phyloP scores from a whole-genome alignment of 2,329 filamentous ascomycete species.

The Apiospora malaysiana region DNA sequence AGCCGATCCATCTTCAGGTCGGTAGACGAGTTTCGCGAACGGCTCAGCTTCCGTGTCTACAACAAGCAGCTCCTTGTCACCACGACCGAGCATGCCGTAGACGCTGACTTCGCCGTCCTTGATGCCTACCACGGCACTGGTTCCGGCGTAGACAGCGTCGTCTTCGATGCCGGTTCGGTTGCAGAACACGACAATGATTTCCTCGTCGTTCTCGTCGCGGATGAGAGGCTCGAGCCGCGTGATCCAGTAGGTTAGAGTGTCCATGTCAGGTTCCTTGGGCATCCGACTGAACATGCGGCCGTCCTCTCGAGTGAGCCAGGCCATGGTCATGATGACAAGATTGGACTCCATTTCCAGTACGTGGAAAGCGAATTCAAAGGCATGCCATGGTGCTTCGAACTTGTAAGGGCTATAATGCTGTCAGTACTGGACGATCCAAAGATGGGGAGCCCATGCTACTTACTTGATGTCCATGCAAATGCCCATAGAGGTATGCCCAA shows the following conservation, averaged over 20 bases:
- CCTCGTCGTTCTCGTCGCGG: slow-evolving; percentile 54
- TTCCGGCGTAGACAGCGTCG: slow-evolving; percentile 73
- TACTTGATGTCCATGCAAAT: slow-evolving; percentile 73
- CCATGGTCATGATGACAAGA: slow-evolving; percentile 76
- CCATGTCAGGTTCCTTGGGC: slow-evolving; percentile 69
- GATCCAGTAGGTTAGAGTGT: slow-evolving; percentile 79
- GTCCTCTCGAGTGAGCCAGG: slow-evolving; percentile 71
- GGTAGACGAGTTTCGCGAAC: slow-evolving; percentile 51
- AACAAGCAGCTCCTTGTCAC: slow-evolving; percentile 70
- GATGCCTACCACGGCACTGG: slow-evolving; percentile 73
- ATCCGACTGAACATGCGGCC: slow-evolving; percentile 50
- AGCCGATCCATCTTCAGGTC: slow-evolving; percentile 27
- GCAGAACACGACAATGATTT: slow-evolving; percentile 72
- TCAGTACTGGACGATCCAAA: no score
- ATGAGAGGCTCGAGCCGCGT: slow-evolving; percentile 72
- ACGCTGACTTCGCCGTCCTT: slow-evolving; percentile 68
- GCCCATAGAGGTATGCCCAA: slow-evolving; percentile 62
- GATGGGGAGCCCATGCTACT: no score
- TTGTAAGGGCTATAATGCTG: no score
- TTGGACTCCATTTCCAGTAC: slow-evolving; percentile 61
- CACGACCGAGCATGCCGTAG: slow-evolving; percentile 74
- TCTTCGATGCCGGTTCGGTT: slow-evolving; percentile 74
- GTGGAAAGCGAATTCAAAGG: slow-evolving; percentile 61
- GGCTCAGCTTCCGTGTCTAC: slow-evolving; percentile 63
- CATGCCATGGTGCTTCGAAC: slow-evolving; percentile 55